Conservation (phyloP, 2,329 filamentous ascomycete genomes). For the Diaporthe batatas region DNA sequence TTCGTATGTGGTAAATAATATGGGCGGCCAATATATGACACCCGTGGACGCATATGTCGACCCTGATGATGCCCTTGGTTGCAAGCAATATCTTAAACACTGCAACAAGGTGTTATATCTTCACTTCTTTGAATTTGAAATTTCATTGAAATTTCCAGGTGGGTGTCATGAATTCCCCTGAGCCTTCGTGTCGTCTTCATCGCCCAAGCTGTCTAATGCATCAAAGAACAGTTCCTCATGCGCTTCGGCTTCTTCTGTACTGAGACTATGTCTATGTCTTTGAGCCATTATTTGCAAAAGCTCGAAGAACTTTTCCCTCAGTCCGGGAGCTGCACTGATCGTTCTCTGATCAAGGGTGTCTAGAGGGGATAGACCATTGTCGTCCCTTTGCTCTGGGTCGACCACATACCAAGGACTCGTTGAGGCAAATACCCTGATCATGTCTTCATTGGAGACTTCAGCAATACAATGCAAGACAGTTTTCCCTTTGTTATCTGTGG, state of each 20-base stretch:
- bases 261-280: not conserved
- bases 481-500: not conserved
- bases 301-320: constrained; percentile 4
- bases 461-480: constrained; percentile 16
- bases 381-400: constrained; percentile 5
- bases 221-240: constrained; percentile 20
- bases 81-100: not conserved
- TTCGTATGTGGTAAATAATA: no score
- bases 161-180: not conserved
- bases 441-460: constrained; percentile 16
- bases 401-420: not conserved
- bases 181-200: not conserved
- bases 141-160: not conserved
- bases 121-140: no score
- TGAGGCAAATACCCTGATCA: constrained; percentile 7
- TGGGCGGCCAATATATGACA: no score
- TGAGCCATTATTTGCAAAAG: constrained; percentile 10
- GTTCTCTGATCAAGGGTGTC: constrained; percentile 18
- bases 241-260: not conserved
- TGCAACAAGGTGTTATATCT: not conserved
- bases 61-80: not conserved
- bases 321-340: not conserved
- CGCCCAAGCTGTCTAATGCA: constrained; percentile 5
- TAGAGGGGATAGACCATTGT: not conserved
- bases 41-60: no score